Conservation (phyloP, 179 eudicot genomes). For the Spinacia oleracea region DNA sequence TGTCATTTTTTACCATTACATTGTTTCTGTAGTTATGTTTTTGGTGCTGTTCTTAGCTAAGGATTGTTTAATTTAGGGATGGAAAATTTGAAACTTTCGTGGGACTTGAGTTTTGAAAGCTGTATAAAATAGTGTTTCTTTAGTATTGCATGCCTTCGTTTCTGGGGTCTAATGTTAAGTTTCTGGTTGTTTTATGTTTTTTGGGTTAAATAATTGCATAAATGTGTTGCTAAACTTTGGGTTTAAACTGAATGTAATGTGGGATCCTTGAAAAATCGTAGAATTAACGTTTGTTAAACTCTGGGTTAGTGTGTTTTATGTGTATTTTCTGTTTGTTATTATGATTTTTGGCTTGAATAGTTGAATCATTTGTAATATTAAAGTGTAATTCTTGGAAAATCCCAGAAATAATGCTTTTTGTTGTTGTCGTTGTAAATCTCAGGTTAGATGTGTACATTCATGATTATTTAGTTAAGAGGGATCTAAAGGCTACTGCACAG, state of each 20-base stretch:
- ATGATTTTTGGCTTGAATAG: neutral
- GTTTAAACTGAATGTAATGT: neutral
- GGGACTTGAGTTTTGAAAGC: constrained; percentile 1
- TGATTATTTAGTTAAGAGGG: constrained; percentile 93
- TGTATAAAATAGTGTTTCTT: constrained; percentile 8
- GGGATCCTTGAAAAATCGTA: neutral
- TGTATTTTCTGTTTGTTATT: neutral
- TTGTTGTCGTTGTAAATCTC: constrained; percentile 21
- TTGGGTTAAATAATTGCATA: neutral
- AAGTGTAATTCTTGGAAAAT: neutral
- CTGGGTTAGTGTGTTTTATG: neutral
- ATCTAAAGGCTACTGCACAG: constrained; percentile 88
- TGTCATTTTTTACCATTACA: neutral
- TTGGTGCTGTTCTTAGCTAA: neutral
- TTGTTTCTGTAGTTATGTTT: constrained; percentile 9
- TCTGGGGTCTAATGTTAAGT: neutral
- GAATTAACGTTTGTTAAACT: neutral
- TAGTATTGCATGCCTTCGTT: constrained; percentile 4
- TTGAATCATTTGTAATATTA: neutral
- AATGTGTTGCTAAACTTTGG: neutral
- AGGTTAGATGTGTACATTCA: constrained; percentile 98
- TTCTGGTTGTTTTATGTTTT: neutral
- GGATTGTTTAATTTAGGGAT: constrained; percentile 13
- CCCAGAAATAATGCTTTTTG: constrained; percentile 1
- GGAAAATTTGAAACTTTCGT: neutral